Evolutionary conservation across 768 basidiomycete species (phyloP).

Genomic region (Cystofilobasidium capitatum): DNA sequence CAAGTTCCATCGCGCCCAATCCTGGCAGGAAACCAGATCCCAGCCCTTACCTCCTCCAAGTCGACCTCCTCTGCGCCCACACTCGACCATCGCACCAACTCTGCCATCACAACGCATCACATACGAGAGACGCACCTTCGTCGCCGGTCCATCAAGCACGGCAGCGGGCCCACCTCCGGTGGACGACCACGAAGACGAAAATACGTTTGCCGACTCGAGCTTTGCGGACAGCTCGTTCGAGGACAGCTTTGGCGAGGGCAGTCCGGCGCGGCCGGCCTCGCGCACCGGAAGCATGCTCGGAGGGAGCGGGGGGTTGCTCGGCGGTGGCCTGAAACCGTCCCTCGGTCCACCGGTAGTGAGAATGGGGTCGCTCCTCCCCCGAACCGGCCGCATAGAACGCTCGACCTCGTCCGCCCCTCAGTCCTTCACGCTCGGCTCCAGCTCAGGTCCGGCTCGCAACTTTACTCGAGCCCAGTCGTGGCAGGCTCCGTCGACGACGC

Average conservation of each 20-base stretch:
- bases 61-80: conserved; percentile 10
- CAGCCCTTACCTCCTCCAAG: neutral
- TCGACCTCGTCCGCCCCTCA: neutral
- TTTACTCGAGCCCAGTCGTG: neutral
- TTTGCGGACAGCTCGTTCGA: conserved; percentile 4
- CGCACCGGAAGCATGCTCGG: neutral
- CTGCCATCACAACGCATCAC: neutral
- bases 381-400: neutral
- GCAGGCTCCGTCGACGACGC: neutral
- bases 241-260: conserved; percentile 1
- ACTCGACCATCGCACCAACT: conserved; percentile 1
- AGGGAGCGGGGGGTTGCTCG: neutral
- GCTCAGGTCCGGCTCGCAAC: neutral
- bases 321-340: neutral
- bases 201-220: neutral
- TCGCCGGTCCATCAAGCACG: neutral
- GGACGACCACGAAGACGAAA: conserved; percentile 7
- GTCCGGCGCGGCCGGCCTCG: neutral
- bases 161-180: neutral
- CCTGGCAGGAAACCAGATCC: conserved; percentile 20
- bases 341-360: neutral
- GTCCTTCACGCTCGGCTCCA: neutral
- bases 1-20: conserved; percentile 22
- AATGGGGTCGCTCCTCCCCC: neutral
- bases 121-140: neutral